Evolutionary conservation across 305 asterid species (phyloP), one percentile per base, ranked within the genome.

Genomic region (Coffea humblotiana): DNA sequence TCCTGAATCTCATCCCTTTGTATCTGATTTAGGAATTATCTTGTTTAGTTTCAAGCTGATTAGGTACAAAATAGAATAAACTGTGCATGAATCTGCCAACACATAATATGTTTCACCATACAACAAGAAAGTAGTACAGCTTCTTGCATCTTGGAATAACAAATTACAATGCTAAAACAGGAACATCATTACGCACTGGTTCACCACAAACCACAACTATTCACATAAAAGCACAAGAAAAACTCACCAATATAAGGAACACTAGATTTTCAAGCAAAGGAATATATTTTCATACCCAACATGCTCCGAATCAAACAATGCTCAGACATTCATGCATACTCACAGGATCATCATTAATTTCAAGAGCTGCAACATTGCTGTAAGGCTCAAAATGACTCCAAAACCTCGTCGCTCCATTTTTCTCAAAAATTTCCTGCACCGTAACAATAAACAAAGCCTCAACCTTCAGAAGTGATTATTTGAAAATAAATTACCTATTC

Each of bases 371-470:
- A 65, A 82, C 78, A 76, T 84, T 83, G 49, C 82, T 83, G 85
- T 89, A 92, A 75, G 86, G 82, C 76, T 89, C 95, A 80, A 95
- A 93, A 87, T 95, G 94, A 89, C 83, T 90, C 98, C 99, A 95
- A 84, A 95, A 95, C 88, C 88, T 88, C 72, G 84, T 83, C 60
- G 96, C 94, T 66, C 90, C 97, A 79, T 88, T 91, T 82, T 83
- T 88, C 86, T 93, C 99, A 75, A 95, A 93, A 61, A 76, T 48
- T 77, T 90, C 88, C 99, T 95, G 90, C 75, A 79, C 27, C 77
- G 84, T 81, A 74, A 89, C 76, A 77, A 75, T 18, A 74, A 40
- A 47, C 72, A 58, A 21, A 58, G 23, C 25, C 25, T 6, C 64
- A 19, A 21, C 19, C 3, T 52, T 48, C 52, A 9, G 52, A 8